phyloP scores from a whole-genome alignment of 768 basidiomycete genomes.

The Termitomyces sp. region DNA sequence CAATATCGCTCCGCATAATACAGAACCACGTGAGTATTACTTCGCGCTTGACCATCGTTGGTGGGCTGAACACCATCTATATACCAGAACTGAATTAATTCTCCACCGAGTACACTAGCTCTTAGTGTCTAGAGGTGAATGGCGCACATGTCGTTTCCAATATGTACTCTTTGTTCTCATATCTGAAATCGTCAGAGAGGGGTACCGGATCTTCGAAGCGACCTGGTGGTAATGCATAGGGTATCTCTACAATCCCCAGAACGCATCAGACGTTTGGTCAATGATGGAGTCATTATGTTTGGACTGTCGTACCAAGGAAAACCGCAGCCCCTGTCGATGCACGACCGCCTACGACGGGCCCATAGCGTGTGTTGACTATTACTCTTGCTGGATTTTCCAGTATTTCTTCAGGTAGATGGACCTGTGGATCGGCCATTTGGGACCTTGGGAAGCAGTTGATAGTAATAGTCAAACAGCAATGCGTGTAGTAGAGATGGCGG shows the following conservation, averaged over 20 bases:
- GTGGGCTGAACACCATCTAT: conserved; percentile 59
- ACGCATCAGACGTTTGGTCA: not conserved
- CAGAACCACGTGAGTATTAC: conserved; percentile 25
- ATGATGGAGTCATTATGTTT: too few relatives aligned
- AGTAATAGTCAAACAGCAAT: too few relatives aligned
- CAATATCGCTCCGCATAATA: not conserved
- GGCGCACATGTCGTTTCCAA: conserved; percentile 48
- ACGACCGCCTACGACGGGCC: conserved; percentile 53
- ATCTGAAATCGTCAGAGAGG: conserved; percentile 50
- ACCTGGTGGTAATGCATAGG: conserved; percentile 63
- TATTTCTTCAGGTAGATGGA: conserved; percentile 59
- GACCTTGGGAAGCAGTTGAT: not conserved
- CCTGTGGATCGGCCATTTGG: conserved; percentile 8
- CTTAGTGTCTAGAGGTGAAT: too few relatives aligned
- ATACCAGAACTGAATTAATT: not conserved
- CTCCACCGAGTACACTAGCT: too few relatives aligned
- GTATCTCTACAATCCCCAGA: conserved; percentile 48
- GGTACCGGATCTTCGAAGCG: conserved; percentile 63
- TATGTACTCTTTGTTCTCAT: conserved; percentile 59
- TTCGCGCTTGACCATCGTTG: conserved; percentile 61
- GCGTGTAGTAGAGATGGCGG: too few relatives aligned
- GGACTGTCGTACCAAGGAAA: conserved; percentile 52
- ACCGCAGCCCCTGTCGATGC: conserved; percentile 58
- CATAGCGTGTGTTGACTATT: conserved; percentile 50
- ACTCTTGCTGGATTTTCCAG: conserved; percentile 36